Percentiles rank a stretch among this genome's conserved stretches.
Conservation (phyloP, 2,329 filamentous ascomycete species). For the Fusarium compactum region DNA sequence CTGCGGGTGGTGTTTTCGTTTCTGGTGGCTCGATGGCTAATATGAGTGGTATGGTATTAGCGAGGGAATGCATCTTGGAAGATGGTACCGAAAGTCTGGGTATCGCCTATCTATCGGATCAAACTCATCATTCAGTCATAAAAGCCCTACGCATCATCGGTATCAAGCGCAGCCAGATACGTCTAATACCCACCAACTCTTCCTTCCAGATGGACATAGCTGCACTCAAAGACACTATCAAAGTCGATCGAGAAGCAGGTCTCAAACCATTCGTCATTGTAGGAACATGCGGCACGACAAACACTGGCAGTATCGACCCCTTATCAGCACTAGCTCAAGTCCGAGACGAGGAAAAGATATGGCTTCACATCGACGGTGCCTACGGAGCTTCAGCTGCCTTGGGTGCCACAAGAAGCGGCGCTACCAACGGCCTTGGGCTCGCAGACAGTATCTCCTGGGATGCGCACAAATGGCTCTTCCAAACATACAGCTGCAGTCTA, state of each 20-base stretch:
- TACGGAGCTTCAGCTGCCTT: constrained; percentile 18
- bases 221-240: not conserved
- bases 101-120: constrained; percentile 12
- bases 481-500: constrained; percentile 31
- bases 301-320: constrained; percentile 11
- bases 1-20: constrained; percentile 10
- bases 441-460: constrained; percentile 30
- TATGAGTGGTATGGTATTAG: constrained; percentile 23
- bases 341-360: constrained; percentile 2
- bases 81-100: not conserved
- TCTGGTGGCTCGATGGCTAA: constrained; percentile 25
- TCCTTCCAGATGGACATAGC: not conserved
- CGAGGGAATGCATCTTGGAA: constrained; percentile 4
- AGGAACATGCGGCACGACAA: constrained; percentile 17
- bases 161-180: not conserved
- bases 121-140: constrained; percentile 18
- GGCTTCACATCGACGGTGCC: constrained; percentile 25
- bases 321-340: not conserved
- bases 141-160: constrained; percentile 14
- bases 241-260: not conserved
- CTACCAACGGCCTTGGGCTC: not conserved
- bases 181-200: not conserved
- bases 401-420: not conserved
- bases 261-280: constrained; percentile 13
- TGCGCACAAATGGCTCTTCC: constrained; percentile 47